Base-by-base conservation (phyloP, 139 green algal species). In the Chlamydomonas sphaeroides region DNA sequence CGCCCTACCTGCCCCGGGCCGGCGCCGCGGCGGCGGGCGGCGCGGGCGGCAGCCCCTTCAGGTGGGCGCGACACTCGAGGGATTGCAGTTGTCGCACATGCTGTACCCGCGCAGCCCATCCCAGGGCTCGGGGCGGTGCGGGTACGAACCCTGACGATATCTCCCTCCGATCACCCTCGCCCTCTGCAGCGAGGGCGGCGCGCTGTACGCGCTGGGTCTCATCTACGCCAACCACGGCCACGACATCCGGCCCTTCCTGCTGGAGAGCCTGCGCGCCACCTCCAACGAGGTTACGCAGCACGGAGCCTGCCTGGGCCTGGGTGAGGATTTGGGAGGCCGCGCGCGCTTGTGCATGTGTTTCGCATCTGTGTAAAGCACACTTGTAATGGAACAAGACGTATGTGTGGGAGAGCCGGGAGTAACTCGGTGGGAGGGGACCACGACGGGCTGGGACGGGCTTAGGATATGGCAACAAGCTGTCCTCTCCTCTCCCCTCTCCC, bases 171-270 rank as follows among this genome's bases (percentile, higher is more conserved):
- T n/a, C n/a, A n/a, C n/a, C n/a, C n/a, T n/a, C 74, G 71, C 67
- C 33, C 90, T 89, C 26, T 96, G 89, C 88, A 91, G 86, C 53
- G 96, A 99, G 91, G 97, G 97, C 35, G 97, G 97, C 33, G 97
- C 97, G 26, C 91, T 99, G 79, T 99, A 98, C 76, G 97, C 97
- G 6, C 91, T 99, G 71, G 97, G 97, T 21, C 90, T 99, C 39
- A 99, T 99, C 76, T 96, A 99, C 85, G 91, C 92, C 66, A 97
- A 96, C 77, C 94, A 99, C 70, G 97, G 96, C 49, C 68, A 91
- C 23, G 92, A 89, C 71, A 93, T 96, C 53, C 84, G 89, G 26
- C 66, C 89, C 36, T 98, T 98, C 87, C 90, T 99, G 71, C 88
- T 97, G 15, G 92, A 98, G 49, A 89, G 75, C 36, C 93, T 99